Evolutionary conservation across 2,329 filamentous ascomycete species (phyloP), one percentile per base, ranked within the genome.

Genomic region (Beauveria varroae): DNA sequence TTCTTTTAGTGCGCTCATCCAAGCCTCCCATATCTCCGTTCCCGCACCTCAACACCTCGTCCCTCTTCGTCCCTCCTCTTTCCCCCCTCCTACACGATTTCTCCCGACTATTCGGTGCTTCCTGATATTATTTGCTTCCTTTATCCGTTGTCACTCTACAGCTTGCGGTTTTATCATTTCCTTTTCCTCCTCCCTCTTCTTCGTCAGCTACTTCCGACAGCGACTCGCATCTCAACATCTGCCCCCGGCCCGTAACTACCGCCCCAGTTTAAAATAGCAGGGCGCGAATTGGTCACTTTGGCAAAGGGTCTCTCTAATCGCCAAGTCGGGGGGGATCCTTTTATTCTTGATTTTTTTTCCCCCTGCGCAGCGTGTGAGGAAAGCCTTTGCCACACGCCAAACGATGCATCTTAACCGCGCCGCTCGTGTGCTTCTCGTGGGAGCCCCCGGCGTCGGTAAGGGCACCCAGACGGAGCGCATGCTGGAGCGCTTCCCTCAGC

Each of bases 371-470:
- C 44, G 30, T 40, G 22, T 28, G 22, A 24, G 22, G 22, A 57
- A 12, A 37, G 28, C 50, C n/a, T 30, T 22, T 53, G 18, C 50
- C 34, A 26, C 24, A 18, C 50, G 41, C 16, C 41, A 24, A 51
- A 62, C 57, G 28, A 87, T 87, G 85, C 81, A 85, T 77, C 84
- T 96, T 70, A 83, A 82, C 66, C 87, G 83, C 76, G 93, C 95
- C 62, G 95, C 95, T 60, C 89, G 95, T 65, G 88, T 98, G 65
- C 98, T 99, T 71, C 86, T 99, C 67, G 86, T 99, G 68, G 95
- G 95, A 68, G 93, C 93, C 57, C 95, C 95, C n/a, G 93, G 93
- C 62, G 95, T 96, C 62, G 95, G 95, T 65, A 99, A 99, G 75
- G 95, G 93, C 65, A 99, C 95, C 3, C 95, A 99, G 78, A 91